These are phyloP conservation scores for Hanseniaspora lachancei DNA, from an alignment of 805 yeast genomes.

Conservation along the genomic window DNA sequence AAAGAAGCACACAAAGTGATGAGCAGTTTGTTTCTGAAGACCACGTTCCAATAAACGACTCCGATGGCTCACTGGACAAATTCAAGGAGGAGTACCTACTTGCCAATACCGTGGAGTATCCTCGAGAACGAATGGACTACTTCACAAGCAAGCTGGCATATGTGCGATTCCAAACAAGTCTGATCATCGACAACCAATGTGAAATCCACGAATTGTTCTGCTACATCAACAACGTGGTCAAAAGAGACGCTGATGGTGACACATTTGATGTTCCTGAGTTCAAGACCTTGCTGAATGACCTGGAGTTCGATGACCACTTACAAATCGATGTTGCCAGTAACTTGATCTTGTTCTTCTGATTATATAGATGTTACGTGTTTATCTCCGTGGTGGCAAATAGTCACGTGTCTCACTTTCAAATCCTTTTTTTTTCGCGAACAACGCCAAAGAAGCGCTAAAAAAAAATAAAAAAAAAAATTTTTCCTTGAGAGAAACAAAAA, in stretches of 20 bases:
- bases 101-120: constrained; percentile 27
- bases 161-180: not conserved
- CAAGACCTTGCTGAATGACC: not conserved
- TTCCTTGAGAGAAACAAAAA: too few species aligned
- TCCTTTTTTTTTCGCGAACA: too few species aligned
- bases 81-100: constrained; percentile 24
- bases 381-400: not conserved
- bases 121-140: not conserved
- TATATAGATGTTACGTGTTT: not conserved
- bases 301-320: not conserved
- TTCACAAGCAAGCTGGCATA: not conserved
- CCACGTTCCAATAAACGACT: not conserved
- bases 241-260: not conserved
- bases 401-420: too few species aligned
- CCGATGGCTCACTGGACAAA: not conserved
- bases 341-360: not conserved
- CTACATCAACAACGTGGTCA: not conserved
- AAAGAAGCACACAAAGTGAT: not conserved
- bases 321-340: not conserved
- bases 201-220: not conserved
- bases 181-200: not conserved
- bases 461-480: too few species aligned
- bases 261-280: not conserved
- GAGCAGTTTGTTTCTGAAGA: not conserved
- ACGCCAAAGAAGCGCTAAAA: too few species aligned